Base-by-base conservation (phyloP, 2,329 filamentous ascomycete genomes). In the Thielaviopsis euricoi region DNA sequence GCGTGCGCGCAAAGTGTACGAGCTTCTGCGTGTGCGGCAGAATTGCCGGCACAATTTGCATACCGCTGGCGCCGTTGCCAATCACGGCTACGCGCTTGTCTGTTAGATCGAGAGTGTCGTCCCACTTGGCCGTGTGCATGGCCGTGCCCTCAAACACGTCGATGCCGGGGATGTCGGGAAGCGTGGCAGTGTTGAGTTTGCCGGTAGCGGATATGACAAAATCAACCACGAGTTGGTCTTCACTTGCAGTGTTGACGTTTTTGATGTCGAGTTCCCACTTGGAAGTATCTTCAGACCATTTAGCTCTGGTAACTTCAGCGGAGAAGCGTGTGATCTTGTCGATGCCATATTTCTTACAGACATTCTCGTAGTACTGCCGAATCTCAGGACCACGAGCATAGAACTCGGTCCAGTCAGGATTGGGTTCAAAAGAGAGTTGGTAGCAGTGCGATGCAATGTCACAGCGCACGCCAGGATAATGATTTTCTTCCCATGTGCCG, bases 391-490 rank as follows among this genome's bases (percentile, higher is more conserved):
- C 84, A 33, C 78, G 77, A 0, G 84, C 78, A 64, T 85, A 88
- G 60, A 82, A 74, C 63, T 86, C 80, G 0, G 75, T 76, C 85
- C 85, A 89, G 62, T 85, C 73, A 0, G 75, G 77, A 57, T 87
- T 87, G 0, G 83, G 82, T 5, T 74, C 73, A 65, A 86, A 87
- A 0, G 80, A 81, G 9, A 78, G 78, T 64, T 86, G 83, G 63
- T 88, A 88, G n/a, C 82, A 81, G 65, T 86, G 81, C 0, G 82
- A 78, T 0, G 83, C 81, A 13, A 87, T 78, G 33, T 87, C 83
- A 63, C 84, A 87, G 49, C 81, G 71, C 1, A 84, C 80, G 1
- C 82, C 82, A 0, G 82, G 82, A 62, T 85, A 86, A 3, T 72
- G 65, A 56, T 79, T 79, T 60, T 77, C 75, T 53, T 76, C 71